phyloP scores from a whole-genome alignment of 176 grass and related monocot genomes.

The Microstegium vimineum region DNA sequence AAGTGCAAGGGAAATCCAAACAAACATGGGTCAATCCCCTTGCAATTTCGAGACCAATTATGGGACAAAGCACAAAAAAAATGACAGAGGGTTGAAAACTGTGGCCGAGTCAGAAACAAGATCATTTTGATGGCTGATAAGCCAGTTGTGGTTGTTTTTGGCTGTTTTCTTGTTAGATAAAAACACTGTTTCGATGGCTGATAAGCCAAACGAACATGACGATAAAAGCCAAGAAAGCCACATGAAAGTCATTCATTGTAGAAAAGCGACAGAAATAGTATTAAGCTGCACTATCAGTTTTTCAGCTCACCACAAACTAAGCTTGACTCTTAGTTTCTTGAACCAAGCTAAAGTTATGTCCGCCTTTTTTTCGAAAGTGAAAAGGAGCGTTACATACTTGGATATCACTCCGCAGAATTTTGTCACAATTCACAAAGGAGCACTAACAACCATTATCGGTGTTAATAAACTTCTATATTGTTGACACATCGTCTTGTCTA shows the following conservation, averaged over 20 bases:
- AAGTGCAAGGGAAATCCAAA: conserved; percentile 4
- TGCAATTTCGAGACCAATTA: neutral
- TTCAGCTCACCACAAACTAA: no score
- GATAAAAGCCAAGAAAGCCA: neutral
- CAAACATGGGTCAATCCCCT: neutral
- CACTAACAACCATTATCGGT: neutral
- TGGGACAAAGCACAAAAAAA: conserved; percentile 8
- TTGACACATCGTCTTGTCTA: neutral
- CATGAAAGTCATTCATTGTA: neutral
- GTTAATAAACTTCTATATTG: neutral
- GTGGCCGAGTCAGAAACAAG: neutral
- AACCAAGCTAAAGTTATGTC: neutral
- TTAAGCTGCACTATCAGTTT: neutral
- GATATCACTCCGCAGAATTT: neutral
- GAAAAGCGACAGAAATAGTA: neutral
- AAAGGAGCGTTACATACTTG: neutral
- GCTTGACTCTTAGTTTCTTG: neutral
- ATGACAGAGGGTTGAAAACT: neutral
- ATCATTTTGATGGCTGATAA: no score
- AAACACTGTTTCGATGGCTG: no score
- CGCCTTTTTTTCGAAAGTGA: neutral
- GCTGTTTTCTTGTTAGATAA: no score
- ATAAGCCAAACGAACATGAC: no score
- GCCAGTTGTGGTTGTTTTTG: no score
- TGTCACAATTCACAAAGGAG: neutral